Conservation (phyloP, 1,139 yeast genomes). For the Lodderomyces margitis region DNA sequence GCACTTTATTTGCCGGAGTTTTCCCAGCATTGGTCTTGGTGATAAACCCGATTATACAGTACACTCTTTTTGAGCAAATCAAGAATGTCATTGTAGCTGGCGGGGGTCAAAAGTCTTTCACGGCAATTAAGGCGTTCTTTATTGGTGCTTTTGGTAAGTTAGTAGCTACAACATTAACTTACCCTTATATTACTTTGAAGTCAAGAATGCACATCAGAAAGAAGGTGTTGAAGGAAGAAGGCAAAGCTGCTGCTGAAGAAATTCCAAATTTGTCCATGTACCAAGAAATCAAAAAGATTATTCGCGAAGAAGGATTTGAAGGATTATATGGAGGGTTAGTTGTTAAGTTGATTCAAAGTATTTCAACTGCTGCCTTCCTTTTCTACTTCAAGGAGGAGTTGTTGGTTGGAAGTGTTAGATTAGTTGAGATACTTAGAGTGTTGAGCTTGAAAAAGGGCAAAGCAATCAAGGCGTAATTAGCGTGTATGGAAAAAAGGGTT, state of each 20-base stretch:
- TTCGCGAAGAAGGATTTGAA: slow-evolving; percentile 65
- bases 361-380: slow-evolving; percentile 84
- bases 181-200: slow-evolving; percentile 88
- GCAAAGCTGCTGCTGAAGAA: slow-evolving; percentile 17
- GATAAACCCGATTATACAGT: slow-evolving; percentile 85
- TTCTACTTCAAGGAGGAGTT: slow-evolving; percentile 91
- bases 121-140: slow-evolving; percentile 72
- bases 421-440: slow-evolving; percentile 39
- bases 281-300: slow-evolving; percentile 49
- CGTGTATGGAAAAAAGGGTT: too few relatives aligned
- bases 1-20: slow-evolving; percentile 77
- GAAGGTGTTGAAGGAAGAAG: slow-evolving; percentile 28
- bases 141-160: slow-evolving; percentile 90
- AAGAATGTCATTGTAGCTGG: slow-evolving; percentile 61
- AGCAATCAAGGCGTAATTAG: neutral
- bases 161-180: slow-evolving; percentile 81
- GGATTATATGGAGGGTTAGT: slow-evolving; percentile 81
- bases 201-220: slow-evolving; percentile 77
- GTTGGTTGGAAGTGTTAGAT: slow-evolving; percentile 47
- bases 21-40: slow-evolving; percentile 86
- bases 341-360: slow-evolving; percentile 79
- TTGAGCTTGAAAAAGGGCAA: slow-evolving; percentile 23
- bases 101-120: slow-evolving; percentile 46
- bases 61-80: slow-evolving; percentile 86
- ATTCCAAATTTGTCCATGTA: slow-evolving; percentile 39